Conservation (phyloP, 805 yeast species). For the Saturnispora sekii region DNA sequence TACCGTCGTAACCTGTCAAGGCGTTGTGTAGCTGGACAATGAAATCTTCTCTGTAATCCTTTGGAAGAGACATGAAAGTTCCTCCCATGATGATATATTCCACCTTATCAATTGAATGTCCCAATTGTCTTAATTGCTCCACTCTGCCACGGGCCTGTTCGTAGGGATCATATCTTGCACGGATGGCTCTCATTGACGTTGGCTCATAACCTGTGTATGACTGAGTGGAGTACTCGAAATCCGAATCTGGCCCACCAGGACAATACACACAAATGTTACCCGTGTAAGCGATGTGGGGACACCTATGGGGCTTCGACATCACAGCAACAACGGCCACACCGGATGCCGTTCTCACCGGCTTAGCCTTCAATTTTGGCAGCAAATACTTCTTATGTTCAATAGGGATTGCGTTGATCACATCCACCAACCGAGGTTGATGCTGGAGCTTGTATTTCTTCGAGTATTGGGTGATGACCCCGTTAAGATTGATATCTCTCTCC, state of each 20-base stretch:
- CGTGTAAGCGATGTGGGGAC: slow-evolving; percentile 98
- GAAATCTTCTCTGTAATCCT: slow-evolving; percentile 81
- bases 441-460: slow-evolving; percentile 88
- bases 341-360: slow-evolving; percentile 96
- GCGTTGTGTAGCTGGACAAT: slow-evolving; percentile 91
- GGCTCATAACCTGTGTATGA: slow-evolving; percentile 98
- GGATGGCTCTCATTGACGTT: slow-evolving; percentile 97
- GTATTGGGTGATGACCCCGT: slow-evolving; percentile 75
- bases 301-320: slow-evolving; percentile 98
- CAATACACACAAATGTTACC: slow-evolving; percentile 98
- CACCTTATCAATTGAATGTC: slow-evolving; percentile 94
- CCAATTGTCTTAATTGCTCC: slow-evolving; percentile 89
- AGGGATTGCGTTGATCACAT: slow-evolving; percentile 89
- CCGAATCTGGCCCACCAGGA: slow-evolving; percentile 99
- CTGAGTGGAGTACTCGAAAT: slow-evolving; percentile 95
- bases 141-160: slow-evolving; percentile 98
- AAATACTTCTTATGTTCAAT: slow-evolving; percentile 89
- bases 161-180: slow-evolving; percentile 96
- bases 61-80: slow-evolving; percentile 91
- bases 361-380: slow-evolving; percentile 92
- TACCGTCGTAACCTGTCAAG: slow-evolving; percentile 82
- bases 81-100: slow-evolving; percentile 99
- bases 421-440: slow-evolving; percentile 90
- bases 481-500: slow-evolving; percentile 74
- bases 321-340: slow-evolving; percentile 99